Evolutionary conservation across 2,329 filamentous ascomycete genomes (phyloP).

Genomic region (Penicillium italicum): DNA sequence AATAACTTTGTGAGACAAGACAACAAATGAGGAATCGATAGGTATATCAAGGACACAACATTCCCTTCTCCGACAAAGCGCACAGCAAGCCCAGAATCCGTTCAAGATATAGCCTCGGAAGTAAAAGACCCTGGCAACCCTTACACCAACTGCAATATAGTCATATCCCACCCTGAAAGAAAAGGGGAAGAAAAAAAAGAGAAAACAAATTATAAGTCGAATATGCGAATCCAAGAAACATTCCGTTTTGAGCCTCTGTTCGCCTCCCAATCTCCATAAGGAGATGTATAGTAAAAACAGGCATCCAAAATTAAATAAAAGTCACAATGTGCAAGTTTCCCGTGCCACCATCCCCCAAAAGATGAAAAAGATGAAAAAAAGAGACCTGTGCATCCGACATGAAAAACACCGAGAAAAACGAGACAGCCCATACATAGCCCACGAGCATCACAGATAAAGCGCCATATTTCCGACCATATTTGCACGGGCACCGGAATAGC

Average conservation of each 20-base stretch:
- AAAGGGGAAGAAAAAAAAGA: slow-evolving; percentile 1
- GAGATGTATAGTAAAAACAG: slow-evolving; percentile 10
- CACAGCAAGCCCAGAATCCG: background rate
- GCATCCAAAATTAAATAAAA: slow-evolving; percentile 5
- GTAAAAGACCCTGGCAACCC: background rate
- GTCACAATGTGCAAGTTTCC: slow-evolving; percentile 9
- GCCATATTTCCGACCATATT: slow-evolving; percentile 15
- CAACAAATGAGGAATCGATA: background rate
- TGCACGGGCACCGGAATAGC: slow-evolving; percentile 9
- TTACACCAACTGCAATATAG: background rate
- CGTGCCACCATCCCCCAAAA: slow-evolving; percentile 1
- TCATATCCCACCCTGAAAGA: background rate
- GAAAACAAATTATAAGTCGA: slow-evolving; percentile 2
- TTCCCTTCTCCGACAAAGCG: background rate
- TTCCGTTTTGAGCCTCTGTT: slow-evolving; percentile 11
- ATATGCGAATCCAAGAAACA: slow-evolving; percentile 9
- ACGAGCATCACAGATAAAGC: slow-evolving; percentile 12
- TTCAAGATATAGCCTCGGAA: background rate
- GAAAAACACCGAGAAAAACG: slow-evolving; percentile 17
- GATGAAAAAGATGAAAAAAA: background rate
- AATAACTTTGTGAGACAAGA: background rate
- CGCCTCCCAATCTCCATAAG: slow-evolving; percentile 5
- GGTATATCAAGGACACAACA: background rate
- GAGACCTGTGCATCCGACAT: slow-evolving; percentile 6
- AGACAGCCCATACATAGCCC: slow-evolving; percentile 9